These are phyloP conservation scores for Epichloe uncinata DNA, from an alignment of 2,329 filamentous ascomycete genomes.

Conservation along the genomic window DNA sequence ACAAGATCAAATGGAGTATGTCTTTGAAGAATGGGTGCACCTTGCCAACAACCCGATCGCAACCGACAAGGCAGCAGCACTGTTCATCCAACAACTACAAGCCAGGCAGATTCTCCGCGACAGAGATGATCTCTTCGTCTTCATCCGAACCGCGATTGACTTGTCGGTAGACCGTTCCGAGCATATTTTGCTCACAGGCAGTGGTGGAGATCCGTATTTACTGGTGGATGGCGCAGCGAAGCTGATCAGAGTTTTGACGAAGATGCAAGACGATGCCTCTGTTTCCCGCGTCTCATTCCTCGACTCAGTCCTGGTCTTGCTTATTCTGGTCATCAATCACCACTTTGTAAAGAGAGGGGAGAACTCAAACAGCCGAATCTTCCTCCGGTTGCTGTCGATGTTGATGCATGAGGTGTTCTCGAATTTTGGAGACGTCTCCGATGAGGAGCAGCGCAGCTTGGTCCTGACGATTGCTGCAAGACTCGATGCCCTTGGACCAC, in stretches of 20 bases:
- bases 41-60: constrained; percentile 66
- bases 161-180: constrained; percentile 68
- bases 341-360: constrained; percentile 74
- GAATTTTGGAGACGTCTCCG: constrained; percentile 42
- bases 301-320: constrained; percentile 63
- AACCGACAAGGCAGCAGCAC: constrained; percentile 54
- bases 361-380: constrained; percentile 74
- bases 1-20: constrained; percentile 79
- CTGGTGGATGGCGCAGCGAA: constrained; percentile 71
- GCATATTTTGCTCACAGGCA: constrained; percentile 49
- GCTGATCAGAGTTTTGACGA: constrained; percentile 63
- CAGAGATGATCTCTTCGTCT: constrained; percentile 64
- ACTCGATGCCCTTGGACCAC: constrained; percentile 62
- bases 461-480: constrained; percentile 58
- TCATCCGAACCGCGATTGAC: constrained; percentile 73
- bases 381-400: constrained; percentile 78
- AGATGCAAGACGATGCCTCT: constrained; percentile 52
- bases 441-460: constrained; percentile 54
- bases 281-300: constrained; percentile 58
- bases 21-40: constrained; percentile 91
- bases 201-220: constrained; percentile 40
- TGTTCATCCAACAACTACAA: constrained; percentile 79
- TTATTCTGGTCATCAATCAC: constrained; percentile 70
- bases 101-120: constrained; percentile 57
- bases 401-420: constrained; percentile 62